Percentiles rank a stretch among this genome's conserved stretches.
Conservation (phyloP, 2,329 filamentous ascomycete genomes). For the Alternaria brassicicola region DNA sequence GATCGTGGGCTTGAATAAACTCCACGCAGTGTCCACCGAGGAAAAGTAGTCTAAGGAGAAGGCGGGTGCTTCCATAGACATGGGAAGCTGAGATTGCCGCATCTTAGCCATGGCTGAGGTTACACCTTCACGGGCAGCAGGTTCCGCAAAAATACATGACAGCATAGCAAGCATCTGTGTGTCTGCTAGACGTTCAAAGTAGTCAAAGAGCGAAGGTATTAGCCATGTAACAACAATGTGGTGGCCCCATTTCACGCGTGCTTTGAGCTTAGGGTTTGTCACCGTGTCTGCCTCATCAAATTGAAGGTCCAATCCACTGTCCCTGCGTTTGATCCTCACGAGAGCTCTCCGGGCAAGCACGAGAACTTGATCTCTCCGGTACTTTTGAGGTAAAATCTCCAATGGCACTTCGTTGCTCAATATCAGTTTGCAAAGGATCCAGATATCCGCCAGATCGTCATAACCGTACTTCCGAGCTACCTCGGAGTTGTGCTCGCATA, state of each 20-base stretch:
- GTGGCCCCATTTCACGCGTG: slow-evolving; percentile 61
- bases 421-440: slow-evolving; percentile 80
- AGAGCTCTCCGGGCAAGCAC: slow-evolving; percentile 71
- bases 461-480: slow-evolving; percentile 75
- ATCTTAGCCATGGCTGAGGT: slow-evolving; percentile 47
- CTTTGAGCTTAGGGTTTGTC: slow-evolving; percentile 48
- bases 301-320: slow-evolving; percentile 57
- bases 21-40: slow-evolving; percentile 52
- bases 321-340: slow-evolving; percentile 57
- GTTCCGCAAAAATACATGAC: slow-evolving; percentile 63
- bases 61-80: slow-evolving; percentile 52
- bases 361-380: slow-evolving; percentile 65
- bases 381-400: slow-evolving; percentile 63
- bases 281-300: slow-evolving; percentile 53
- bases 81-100: slow-evolving; percentile 46
- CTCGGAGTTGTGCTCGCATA: slow-evolving; percentile 82
- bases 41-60: slow-evolving; percentile 58
- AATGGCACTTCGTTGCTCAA: slow-evolving; percentile 78
- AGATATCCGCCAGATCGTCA: slow-evolving; percentile 77
- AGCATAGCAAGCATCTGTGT: slow-evolving; percentile 71
- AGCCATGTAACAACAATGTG: slow-evolving; percentile 65
- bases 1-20: slow-evolving; percentile 48
- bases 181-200: slow-evolving; percentile 66
- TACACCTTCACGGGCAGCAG: slow-evolving; percentile 51
- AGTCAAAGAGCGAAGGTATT: slow-evolving; percentile 62